Base-by-base conservation (phyloP, 163 green algal genomes). In the Scenedesmus sp. region DNA sequence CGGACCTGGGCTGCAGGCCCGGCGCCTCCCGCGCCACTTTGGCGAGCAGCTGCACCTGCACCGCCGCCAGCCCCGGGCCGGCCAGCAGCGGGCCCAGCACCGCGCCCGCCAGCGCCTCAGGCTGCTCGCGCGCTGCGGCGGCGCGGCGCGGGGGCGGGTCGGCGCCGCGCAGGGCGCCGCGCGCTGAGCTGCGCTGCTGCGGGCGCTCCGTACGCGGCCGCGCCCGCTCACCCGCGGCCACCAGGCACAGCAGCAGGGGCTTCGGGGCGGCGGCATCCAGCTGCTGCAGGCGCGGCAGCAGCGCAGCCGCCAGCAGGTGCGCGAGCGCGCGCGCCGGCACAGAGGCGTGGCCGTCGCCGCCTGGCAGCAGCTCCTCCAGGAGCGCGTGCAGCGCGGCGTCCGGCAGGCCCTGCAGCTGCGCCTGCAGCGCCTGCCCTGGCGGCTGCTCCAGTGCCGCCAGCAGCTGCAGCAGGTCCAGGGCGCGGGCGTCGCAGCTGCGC, bases 251-350 rank as follows among this genome's bases (percentile, higher is more conserved):
- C 64, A 74, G 47, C 26, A 74, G 45, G 28, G 64, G 34, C 64
- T 74, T 60, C 10, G 64, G 64, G 3, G 64, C 64, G 9, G 64
- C 64, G 33, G 17, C 60, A 28, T 28, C 29, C 47, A 74, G 45
- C 45, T 74, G 64, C 64, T 74, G 64, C 64, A 74, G 18, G 29
- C 45, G 26, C 45, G 64, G 45, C 64, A 74, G 45, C 28, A 74
- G 11, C 2, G 45, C 45, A 34, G 64, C 28, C 28, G 15, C 0
- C 64, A 74, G 64, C 45, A 74, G 5, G 26, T 33, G 29, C 36
- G 26, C 26, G 5, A 74, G 18, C 10, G 2, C 64, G 42, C 14
- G 45, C 45, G 60, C 15, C 2, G 17, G 22, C 45, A 50, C 15
- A 29, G 24, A 17, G 57, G 20, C 7, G n/a, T 26, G n/a, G 24